Conservation (phyloP, 371 early-diverging fungal genomes). For the Rhizopus microsporus region DNA sequence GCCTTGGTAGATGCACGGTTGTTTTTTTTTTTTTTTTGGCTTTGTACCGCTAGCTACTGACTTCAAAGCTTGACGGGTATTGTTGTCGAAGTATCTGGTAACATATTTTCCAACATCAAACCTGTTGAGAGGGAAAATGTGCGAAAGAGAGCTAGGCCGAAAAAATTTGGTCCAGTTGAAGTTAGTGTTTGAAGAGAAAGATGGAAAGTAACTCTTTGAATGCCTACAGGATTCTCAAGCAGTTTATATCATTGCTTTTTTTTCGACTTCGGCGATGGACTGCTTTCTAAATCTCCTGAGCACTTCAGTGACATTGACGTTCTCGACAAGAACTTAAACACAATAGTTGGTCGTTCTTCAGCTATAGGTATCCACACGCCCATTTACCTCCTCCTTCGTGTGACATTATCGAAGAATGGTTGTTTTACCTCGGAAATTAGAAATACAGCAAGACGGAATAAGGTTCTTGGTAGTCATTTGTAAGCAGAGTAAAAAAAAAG, state of each 20-base stretch:
- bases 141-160: constrained; percentile 16
- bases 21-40: too few relatives aligned
- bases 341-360: constrained; percentile 11
- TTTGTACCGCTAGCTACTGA: constrained; percentile 8
- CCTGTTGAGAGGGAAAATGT: constrained; percentile 18
- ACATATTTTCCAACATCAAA: constrained; percentile 15
- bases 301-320: constrained; percentile 12
- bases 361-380: constrained; percentile 12
- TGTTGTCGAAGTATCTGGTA: constrained; percentile 11
- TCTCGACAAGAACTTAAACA: constrained; percentile 14
- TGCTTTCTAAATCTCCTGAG: constrained; percentile 13
- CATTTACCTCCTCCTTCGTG: constrained; percentile 18
- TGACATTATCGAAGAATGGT: too few relatives aligned
- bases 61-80: constrained; percentile 11
- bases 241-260: constrained; percentile 8
- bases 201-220: constrained; percentile 40
- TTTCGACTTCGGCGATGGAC: constrained; percentile 10
- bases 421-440: too few relatives aligned
- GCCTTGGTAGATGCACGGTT: constrained; percentile 18
- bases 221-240: constrained; percentile 22
- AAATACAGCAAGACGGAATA: too few relatives aligned
- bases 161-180: constrained; percentile 13
- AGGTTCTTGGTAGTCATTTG: too few relatives aligned
- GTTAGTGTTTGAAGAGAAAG: constrained; percentile 10
- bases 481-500: too few relatives aligned